These are phyloP conservation scores for Thermothielavioides terrestris DNA, from an alignment of 495 filamentous ascomycete genomes.

Conservation along the genomic window DNA sequence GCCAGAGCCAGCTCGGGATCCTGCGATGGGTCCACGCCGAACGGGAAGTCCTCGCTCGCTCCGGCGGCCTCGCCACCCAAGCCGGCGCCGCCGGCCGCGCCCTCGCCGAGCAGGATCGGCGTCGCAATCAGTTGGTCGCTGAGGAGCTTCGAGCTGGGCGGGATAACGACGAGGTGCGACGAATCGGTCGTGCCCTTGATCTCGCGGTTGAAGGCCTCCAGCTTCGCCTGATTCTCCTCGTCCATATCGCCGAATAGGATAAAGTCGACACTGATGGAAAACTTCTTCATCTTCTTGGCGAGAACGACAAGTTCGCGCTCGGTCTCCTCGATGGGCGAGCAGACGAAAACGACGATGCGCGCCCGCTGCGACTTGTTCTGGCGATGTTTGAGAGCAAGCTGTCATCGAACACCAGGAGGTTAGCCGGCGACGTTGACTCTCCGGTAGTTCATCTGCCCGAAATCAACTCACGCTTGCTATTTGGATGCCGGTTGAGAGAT, in stretches of 20 bases:
- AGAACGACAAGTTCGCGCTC: constrained; percentile 82
- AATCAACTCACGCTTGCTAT: constrained; percentile 72
- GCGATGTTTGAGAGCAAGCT: constrained; percentile 96
- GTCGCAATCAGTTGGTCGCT: constrained; percentile 89
- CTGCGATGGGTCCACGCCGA: constrained; percentile 66
- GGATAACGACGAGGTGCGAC: constrained; percentile 83
- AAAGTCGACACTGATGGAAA: constrained; percentile 82
- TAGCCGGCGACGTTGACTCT: background rate
- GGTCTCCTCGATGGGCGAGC: constrained; percentile 80
- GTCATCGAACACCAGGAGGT: background rate
- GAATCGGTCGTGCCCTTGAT: constrained; percentile 77
- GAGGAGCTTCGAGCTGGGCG: constrained; percentile 80
- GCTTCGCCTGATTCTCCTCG: constrained; percentile 76
- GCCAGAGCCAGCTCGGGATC: constrained; percentile 93
- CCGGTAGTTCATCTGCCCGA: no score
- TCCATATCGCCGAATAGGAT: constrained; percentile 89
- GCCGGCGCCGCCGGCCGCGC: constrained; percentile 40
- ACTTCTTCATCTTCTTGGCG: constrained; percentile 98
- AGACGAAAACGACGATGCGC: constrained; percentile 92
- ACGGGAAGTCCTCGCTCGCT: constrained; percentile 48
- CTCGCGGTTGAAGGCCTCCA: constrained; percentile 83
- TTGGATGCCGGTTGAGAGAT: constrained; percentile 87
- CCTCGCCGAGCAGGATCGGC: constrained; percentile 78
- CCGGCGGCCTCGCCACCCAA: constrained; percentile 52
- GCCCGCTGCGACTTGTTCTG: constrained; percentile 93